Percentiles rank a stretch among this genome's conserved stretches.
These are phyloP conservation scores for Aspergillus nomiae DNA, from an alignment of 2,329 filamentous ascomycete species.

Conservation along the genomic window DNA sequence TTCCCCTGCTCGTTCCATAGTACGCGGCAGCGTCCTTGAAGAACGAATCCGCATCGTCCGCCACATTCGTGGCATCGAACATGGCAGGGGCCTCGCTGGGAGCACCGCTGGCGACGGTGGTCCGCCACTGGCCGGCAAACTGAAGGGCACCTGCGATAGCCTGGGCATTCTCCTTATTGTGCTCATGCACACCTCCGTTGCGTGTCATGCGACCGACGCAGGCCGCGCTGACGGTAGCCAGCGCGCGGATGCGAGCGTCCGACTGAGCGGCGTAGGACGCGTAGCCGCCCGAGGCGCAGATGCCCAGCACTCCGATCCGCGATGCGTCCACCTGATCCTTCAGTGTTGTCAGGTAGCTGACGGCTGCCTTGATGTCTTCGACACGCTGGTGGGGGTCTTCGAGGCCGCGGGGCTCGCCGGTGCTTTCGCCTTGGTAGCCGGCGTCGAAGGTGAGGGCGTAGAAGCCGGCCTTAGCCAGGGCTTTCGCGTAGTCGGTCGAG, in stretches of 20 bases:
- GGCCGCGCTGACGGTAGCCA: constrained; percentile 37
- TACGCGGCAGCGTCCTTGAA: constrained; percentile 22
- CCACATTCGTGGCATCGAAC: constrained; percentile 9
- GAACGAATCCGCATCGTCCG: constrained; percentile 14
- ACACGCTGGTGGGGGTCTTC: constrained; percentile 43
- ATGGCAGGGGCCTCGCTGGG: constrained; percentile 2
- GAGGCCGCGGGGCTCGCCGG: constrained; percentile 38
- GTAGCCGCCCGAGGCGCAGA: constrained; percentile 44
- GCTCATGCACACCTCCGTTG: constrained; percentile 8
- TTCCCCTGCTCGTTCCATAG: constrained; percentile 23
- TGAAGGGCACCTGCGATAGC: constrained; percentile 7
- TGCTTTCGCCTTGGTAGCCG: constrained; percentile 41
- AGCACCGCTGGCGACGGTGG: constrained; percentile 7
- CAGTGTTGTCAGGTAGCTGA: constrained; percentile 32
- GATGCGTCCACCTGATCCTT: constrained; percentile 29
- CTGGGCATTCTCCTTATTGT: constrained; percentile 5
- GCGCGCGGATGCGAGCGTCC: constrained; percentile 42
- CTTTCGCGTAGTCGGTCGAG: constrained; percentile 33
- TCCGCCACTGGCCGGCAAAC: constrained; percentile 15
- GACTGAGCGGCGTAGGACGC: constrained; percentile 36
- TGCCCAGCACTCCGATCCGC: constrained; percentile 42
- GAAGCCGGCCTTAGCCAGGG: constrained; percentile 36
- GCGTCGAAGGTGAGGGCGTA: constrained; percentile 40
- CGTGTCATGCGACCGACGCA: constrained; percentile 31
- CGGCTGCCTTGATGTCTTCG: constrained; percentile 40